Conservation (phyloP, 2,329 filamentous ascomycete genomes). For the Colletotrichum kahawae region DNA sequence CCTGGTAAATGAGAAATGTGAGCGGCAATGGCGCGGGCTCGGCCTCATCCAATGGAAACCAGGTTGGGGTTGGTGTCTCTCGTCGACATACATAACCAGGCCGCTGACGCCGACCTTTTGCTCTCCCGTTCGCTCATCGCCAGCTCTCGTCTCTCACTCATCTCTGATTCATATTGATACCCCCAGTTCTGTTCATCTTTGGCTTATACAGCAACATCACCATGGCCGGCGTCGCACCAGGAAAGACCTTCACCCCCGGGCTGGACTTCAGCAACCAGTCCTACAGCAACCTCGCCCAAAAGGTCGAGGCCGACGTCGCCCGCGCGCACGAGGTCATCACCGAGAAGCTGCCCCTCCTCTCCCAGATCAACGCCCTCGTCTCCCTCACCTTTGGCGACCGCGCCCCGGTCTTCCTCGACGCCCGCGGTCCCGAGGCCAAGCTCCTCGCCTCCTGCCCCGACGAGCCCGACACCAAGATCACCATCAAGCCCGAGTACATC, state of each 20-base stretch:
- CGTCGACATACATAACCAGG: neutral
- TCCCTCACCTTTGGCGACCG: neutral
- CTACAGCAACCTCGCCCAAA: neutral
- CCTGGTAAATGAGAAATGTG: neutral
- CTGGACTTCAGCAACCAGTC: neutral
- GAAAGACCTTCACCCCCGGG: neutral
- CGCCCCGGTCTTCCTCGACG: neutral
- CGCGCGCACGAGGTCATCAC: neutral
- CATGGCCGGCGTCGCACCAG: neutral
- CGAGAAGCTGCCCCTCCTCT: neutral
- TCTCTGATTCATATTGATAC: neutral
- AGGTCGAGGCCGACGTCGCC: neutral
- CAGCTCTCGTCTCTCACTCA: neutral
- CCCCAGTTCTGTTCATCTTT: neutral
- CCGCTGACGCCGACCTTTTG: neutral
- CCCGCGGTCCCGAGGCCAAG: neutral
- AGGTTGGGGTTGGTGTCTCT: neutral
- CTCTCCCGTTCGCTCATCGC: neutral
- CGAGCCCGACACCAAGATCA: neutral
- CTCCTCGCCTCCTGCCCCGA: neutral
- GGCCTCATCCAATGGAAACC: neutral
- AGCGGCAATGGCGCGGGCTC: neutral
- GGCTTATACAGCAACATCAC: neutral
- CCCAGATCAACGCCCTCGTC: neutral
- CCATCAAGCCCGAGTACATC: slow-evolving; percentile 6